A percentile compares a stretch with the other conserved stretches of the same genome.
phyloP scores from a whole-genome alignment of 2,329 filamentous ascomycete genomes.

The Bipolaris sorokiniana region DNA sequence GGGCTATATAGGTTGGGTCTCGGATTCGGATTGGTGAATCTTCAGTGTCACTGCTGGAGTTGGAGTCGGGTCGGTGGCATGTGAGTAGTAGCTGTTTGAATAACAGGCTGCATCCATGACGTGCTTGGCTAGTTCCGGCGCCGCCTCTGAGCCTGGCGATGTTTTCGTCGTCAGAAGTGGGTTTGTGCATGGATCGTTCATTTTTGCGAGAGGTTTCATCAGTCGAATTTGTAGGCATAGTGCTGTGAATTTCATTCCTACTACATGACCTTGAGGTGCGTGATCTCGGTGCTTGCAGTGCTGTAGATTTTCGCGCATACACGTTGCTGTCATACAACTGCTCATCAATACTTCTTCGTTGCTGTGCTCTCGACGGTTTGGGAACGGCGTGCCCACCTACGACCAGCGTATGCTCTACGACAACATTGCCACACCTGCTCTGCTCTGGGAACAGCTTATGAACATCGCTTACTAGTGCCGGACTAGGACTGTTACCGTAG shows the following conservation, averaged over 20 bases:
- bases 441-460: neutral
- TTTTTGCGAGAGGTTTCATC: neutral
- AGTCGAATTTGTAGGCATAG: neutral
- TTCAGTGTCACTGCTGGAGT: neutral
- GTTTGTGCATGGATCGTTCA: conserved; percentile 11
- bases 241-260: neutral
- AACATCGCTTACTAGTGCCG: neutral
- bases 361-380: neutral
- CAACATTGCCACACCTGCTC: neutral
- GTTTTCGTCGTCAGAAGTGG: neutral
- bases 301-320: neutral
- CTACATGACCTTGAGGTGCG: neutral
- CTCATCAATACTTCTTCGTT: neutral
- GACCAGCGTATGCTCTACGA: neutral
- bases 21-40: neutral
- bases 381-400: neutral
- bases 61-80: neutral
- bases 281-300: neutral
- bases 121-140: neutral
- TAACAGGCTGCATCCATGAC: neutral
- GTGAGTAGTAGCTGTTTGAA: conserved; percentile 11
- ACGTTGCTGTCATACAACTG: neutral
- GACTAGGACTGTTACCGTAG: conserved; percentile 3
- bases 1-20: neutral
- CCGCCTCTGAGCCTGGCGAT: conserved; percentile 21